A percentile compares a stretch with the other conserved stretches of the same genome.
Evolutionary conservation across 2,329 filamentous ascomycete genomes (phyloP).

Genomic region (Dendryphion nanum): DNA sequence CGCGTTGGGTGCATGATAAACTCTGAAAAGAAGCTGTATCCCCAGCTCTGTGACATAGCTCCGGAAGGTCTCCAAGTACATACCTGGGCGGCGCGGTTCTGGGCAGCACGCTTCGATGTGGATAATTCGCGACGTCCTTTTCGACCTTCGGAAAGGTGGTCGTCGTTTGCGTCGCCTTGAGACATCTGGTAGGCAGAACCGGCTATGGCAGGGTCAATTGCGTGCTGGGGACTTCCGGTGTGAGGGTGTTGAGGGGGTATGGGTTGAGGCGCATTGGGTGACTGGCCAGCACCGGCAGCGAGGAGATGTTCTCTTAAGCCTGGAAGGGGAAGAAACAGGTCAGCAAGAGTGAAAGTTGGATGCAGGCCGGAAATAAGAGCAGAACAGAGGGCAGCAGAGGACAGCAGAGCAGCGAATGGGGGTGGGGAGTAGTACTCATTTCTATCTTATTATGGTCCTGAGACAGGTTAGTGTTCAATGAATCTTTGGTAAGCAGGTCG

Average conservation of each 20-base stretch:
- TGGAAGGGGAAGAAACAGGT: slow-evolving; percentile 36
- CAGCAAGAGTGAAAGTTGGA: slow-evolving; percentile 22
- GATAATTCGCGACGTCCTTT: slow-evolving; percentile 90
- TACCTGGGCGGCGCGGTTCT: slow-evolving; percentile 96
- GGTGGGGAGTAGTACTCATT: slow-evolving; percentile 32
- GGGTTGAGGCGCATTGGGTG: slow-evolving; percentile 28
- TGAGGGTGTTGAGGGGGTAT: slow-evolving; percentile 31
- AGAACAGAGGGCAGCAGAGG: slow-evolving; percentile 1
- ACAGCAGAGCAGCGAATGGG: not conserved
- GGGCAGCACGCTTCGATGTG: slow-evolving; percentile 91
- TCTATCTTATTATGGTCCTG: slow-evolving; percentile 41
- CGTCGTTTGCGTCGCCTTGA: slow-evolving; percentile 47
- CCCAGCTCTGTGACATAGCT: too few relatives aligned
- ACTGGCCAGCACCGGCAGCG: slow-evolving; percentile 50
- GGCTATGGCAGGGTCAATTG: slow-evolving; percentile 60
- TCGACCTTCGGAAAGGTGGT: slow-evolving; percentile 44
- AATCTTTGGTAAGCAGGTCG: slow-evolving; percentile 14
- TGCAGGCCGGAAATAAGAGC: slow-evolving; percentile 31
- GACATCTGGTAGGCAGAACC: slow-evolving; percentile 51
- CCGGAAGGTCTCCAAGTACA: slow-evolving; percentile 30
- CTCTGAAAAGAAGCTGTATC: too few relatives aligned
- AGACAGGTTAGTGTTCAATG: slow-evolving; percentile 26
- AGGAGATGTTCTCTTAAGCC: slow-evolving; percentile 64
- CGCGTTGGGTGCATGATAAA: too few relatives aligned
- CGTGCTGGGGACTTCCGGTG: slow-evolving; percentile 48